A percentile compares a stretch with the other conserved stretches of the same genome.
Evolutionary conservation across 352 stramenopile species (phyloP).

Genomic region (Phytophthora agathidicida): DNA sequence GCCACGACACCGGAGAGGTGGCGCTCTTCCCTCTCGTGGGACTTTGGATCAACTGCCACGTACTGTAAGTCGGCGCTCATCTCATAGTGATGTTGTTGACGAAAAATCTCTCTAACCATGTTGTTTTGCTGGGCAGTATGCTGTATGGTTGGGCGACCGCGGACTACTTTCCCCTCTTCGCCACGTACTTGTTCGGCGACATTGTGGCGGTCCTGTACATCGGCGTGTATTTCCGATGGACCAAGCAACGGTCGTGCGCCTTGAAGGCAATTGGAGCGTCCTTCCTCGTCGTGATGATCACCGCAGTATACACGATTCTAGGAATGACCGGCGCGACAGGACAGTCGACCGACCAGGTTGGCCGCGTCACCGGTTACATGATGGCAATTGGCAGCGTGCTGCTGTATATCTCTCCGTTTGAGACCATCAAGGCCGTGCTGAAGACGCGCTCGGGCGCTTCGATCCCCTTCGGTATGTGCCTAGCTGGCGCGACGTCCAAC

Average conservation of each 20-base stretch:
- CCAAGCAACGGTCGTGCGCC: slow-evolving; percentile 21
- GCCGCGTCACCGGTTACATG: slow-evolving; percentile 38
- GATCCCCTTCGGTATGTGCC: slow-evolving; percentile 38
- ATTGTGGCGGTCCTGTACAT: slow-evolving; percentile 43
- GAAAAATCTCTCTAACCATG: slow-evolving; percentile 8
- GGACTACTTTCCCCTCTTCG: slow-evolving; percentile 40
- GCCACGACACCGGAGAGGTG: slow-evolving; percentile 33
- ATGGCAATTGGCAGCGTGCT: slow-evolving; percentile 39
- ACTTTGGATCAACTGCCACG: slow-evolving; percentile 45
- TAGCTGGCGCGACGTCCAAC: slow-evolving; percentile 25
- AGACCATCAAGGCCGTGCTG: slow-evolving; percentile 35
- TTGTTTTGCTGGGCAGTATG: slow-evolving; percentile 28
- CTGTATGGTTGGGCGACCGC: slow-evolving; percentile 40
- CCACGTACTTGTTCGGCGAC: slow-evolving; percentile 34
- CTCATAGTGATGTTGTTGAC: not conserved
- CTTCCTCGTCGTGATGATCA: slow-evolving; percentile 14
- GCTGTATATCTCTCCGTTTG: slow-evolving; percentile 38
- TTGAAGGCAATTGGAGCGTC: slow-evolving; percentile 24
- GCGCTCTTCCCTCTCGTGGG: slow-evolving; percentile 45
- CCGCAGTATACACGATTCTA: slow-evolving; percentile 30
- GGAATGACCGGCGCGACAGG: slow-evolving; percentile 26
- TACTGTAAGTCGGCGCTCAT: slow-evolving; percentile 30
- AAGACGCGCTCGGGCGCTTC: slow-evolving; percentile 33
- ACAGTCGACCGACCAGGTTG: slow-evolving; percentile 25
- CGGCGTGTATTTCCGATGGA: slow-evolving; percentile 36